Base-by-base conservation (phyloP, 495 filamentous ascomycete genomes). In the Podospora comata region DNA sequence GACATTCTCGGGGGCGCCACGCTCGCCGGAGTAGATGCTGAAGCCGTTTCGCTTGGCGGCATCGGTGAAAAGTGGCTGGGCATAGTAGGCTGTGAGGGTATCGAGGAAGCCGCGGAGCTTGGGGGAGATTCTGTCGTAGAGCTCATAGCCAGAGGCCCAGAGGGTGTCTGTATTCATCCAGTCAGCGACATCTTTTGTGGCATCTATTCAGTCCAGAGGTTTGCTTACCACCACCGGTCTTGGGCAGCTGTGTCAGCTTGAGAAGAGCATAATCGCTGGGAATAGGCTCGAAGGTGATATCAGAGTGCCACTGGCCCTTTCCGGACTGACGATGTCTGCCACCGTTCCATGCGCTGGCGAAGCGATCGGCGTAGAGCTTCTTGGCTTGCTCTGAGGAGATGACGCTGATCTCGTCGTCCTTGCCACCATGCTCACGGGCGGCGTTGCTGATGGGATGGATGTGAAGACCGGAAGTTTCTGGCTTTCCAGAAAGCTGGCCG, bases 121-220 rank as follows among this genome's bases (percentile, higher is more conserved):
- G 20, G 84, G 75, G 0, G 88, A 91, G 71, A 94, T 79, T 5
- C 90, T 87, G 77, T 94, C 92, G 77, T 91, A 94, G 5, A 92
- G 80, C 70, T 93, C 91, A 73, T 93, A 93, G 18, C 89, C 90
- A 0, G 86, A 89, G 11, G 89, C 91, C 89, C 88, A 92, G 23
- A 94, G 84, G 0, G 89, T 92, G 70, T 91, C 87, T 88, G 32
- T 11, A 30, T 19, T 15, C 6, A 15, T 34, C 27, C 60, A 55
- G 48, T 66, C 19, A 56, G 20, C 59, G 4, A 48, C 4, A n/a
- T 9, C 0, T 11, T 7, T 26, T 13, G 39, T 15, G 28, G 7
- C n/a, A 16, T 56, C 34, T 23, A 7, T 7, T 3, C n/a, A 16
- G 18, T 32, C 4, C 27, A 34, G 28, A 48, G 26, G 32, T 5